Percentiles rank a stretch among this genome's conserved stretches.
Evolutionary conservation across 768 basidiomycete species (phyloP).

Genomic region (Suillus americanus): DNA sequence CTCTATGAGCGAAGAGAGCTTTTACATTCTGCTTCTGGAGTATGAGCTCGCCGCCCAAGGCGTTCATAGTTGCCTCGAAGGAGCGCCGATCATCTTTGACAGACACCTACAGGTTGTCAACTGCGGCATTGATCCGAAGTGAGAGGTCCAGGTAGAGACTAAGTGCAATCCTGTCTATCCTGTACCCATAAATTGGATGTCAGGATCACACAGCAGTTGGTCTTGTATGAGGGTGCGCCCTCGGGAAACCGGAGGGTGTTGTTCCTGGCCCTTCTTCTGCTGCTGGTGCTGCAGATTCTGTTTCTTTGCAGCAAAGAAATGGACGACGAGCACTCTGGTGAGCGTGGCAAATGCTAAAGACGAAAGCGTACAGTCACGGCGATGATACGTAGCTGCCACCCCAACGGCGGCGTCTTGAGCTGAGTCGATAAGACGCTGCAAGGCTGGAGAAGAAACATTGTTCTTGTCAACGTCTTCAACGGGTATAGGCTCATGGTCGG

Average conservation of each 20-base stretch:
- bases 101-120: slow-evolving; percentile 42
- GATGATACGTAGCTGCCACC: slow-evolving; percentile 43
- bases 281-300: slow-evolving; percentile 1
- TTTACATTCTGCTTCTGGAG: slow-evolving; percentile 28
- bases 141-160: slow-evolving; percentile 41
- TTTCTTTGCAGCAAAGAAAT: slow-evolving; percentile 19
- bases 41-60: slow-evolving; percentile 37
- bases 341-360: slow-evolving; percentile 41
- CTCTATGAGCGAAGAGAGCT: slow-evolving; percentile 31
- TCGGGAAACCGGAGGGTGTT: background rate
- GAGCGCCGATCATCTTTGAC: slow-evolving; percentile 27
- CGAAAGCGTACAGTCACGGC: slow-evolving; percentile 32
- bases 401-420: slow-evolving; percentile 33
- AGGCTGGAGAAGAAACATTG: slow-evolving; percentile 18
- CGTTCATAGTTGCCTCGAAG: slow-evolving; percentile 31
- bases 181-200: slow-evolving; percentile 39
- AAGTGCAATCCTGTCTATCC: slow-evolving; percentile 44
- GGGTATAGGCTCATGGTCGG: slow-evolving; percentile 21
- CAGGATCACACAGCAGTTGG: slow-evolving; percentile 30
- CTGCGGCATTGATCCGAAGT: slow-evolving; percentile 33
- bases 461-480: slow-evolving; percentile 29
- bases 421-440: slow-evolving; percentile 32
- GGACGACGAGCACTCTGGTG: slow-evolving; percentile 36
- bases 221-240: slow-evolving; percentile 29
- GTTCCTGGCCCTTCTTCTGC: slow-evolving; percentile 6